Base-by-base conservation (phyloP, 192 early-diverging fungal genomes). In the Podila clonocystis region DNA sequence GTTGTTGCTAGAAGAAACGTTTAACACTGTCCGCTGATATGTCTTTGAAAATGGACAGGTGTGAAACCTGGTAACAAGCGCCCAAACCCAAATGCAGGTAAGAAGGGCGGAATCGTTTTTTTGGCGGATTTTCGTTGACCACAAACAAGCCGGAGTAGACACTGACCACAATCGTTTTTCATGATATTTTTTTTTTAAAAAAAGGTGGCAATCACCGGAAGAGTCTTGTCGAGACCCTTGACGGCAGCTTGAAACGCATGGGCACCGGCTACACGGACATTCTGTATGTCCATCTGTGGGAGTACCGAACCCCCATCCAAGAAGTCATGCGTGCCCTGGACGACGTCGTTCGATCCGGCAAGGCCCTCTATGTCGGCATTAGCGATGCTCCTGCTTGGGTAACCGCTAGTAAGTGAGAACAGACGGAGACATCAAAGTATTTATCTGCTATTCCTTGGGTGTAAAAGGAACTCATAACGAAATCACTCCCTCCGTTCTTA, bases 261-360 rank as follows among this genome's bases (percentile, higher is more conserved):
- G 73, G 82, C 12, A 86, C 85, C 3, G 83, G 70, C 11, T 84
- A 85, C 17, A 62, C 83, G 41, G 87, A 88, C 63, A 57, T 87
- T 48, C 70, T 87, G 1, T 87, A 87, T 62, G 76, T 87, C 4
- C 86, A 87, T 30, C 22, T 80, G 19, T 87, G 70, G 72, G 86
- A 87, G 48, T 87, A 75, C 63, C 59, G 82, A 31, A 90, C 92
- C 0, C 87, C 93, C 8, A 80, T 91, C 24, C 86, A 91, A 65
- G 93, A 94, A 71, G 91, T 91, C 11, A 90, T 94, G 88, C 80
- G 85, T 36, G 89, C 93, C 5, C 65, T 94, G 11, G 67, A 94
- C 62, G 92, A 94, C 63, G 68, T 91, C 62, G 88, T 94, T 29
- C 62, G 86, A 13, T 60, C 80, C 9, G 93, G 93, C 19, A 91